Evolutionary conservation across 345 rosid species (phyloP).

Genomic region (Mangifera indica): DNA sequence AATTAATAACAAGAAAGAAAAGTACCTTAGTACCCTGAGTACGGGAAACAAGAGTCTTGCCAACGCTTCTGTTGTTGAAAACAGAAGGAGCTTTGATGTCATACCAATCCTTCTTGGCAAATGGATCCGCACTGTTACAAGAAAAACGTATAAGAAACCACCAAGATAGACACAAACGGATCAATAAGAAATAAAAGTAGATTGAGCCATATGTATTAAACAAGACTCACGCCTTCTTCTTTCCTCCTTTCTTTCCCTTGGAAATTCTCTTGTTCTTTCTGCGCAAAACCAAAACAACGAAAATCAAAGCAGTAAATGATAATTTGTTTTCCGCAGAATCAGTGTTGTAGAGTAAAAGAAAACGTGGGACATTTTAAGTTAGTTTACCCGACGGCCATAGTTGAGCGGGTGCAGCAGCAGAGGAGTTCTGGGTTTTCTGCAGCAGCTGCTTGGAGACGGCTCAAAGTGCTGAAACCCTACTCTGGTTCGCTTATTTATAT

Average conservation of each 20-base stretch:
- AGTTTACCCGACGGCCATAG: conserved; percentile 46
- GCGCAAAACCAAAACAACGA: conserved; percentile 1
- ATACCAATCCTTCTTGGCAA: conserved; percentile 97
- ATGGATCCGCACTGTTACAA: conserved; percentile 68
- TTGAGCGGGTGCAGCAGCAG: background rate
- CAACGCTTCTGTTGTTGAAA: conserved; percentile 63
- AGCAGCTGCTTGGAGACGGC: background rate
- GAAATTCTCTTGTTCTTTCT: conserved; percentile 97
- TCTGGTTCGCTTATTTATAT: background rate
- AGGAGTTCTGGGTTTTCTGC: background rate
- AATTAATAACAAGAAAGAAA: background rate
- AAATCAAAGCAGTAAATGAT: conserved; percentile 1
- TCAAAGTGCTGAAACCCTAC: background rate
- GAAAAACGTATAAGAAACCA: background rate
- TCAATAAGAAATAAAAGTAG: background rate
- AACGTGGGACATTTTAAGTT: background rate
- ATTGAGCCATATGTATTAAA: background rate
- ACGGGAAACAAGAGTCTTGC: conserved; percentile 86
- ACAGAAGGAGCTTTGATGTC: conserved; percentile 90
- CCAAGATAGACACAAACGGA: background rate
- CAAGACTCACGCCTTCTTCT: conserved; percentile 84
- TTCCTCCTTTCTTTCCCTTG: conserved; percentile 94
- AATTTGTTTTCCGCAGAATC: no score
- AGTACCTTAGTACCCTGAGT: conserved; percentile 95
- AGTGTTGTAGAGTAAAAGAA: background rate